Evolutionary conservation across 768 basidiomycete genomes (phyloP).

Genomic region (Leccinum longicurvipes): DNA sequence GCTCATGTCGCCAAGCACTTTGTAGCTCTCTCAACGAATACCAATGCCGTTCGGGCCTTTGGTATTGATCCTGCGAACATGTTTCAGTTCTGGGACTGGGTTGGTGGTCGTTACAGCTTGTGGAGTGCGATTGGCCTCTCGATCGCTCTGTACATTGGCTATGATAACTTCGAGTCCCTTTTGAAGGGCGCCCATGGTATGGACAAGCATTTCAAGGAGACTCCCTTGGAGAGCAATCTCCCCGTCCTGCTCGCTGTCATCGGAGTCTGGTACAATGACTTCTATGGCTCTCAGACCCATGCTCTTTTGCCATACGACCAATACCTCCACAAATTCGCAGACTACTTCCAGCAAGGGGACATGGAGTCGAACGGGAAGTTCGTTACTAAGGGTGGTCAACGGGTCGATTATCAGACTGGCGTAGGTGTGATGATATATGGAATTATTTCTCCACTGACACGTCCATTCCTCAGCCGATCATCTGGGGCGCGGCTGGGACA

Average conservation of each 20-base stretch:
- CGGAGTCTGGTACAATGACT: constrained; percentile 99
- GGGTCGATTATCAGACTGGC: constrained; percentile 95
- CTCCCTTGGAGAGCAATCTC: constrained; percentile 85
- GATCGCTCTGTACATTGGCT: constrained; percentile 91
- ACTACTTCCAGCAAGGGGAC: constrained; percentile 99
- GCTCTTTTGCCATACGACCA: constrained; percentile 97
- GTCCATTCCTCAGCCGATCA: constrained; percentile 67
- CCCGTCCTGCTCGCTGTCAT: constrained; percentile 87
- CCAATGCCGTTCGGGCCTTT: constrained; percentile 87
- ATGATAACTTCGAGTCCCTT: constrained; percentile 88
- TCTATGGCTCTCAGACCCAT: constrained; percentile 95
- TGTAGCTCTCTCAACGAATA: constrained; percentile 96
- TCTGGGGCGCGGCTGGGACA: constrained; percentile 98
- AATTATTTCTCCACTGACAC: neutral
- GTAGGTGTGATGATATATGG: constrained; percentile 43
- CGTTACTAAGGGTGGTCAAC: constrained; percentile 89
- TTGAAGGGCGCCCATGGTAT: constrained; percentile 93
- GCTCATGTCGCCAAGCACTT: constrained; percentile 98
- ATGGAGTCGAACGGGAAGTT: constrained; percentile 99
- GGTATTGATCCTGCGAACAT: constrained; percentile 91
- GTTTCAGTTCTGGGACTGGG: constrained; percentile 99
- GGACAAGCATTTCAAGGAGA: constrained; percentile 94
- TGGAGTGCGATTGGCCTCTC: constrained; percentile 98
- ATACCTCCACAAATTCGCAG: constrained; percentile 98
- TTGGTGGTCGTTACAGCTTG: constrained; percentile 95